Evolutionary conservation across 1,284 basidiomycete genomes (phyloP).

Genomic region (Macrocystidia cucumis): DNA sequence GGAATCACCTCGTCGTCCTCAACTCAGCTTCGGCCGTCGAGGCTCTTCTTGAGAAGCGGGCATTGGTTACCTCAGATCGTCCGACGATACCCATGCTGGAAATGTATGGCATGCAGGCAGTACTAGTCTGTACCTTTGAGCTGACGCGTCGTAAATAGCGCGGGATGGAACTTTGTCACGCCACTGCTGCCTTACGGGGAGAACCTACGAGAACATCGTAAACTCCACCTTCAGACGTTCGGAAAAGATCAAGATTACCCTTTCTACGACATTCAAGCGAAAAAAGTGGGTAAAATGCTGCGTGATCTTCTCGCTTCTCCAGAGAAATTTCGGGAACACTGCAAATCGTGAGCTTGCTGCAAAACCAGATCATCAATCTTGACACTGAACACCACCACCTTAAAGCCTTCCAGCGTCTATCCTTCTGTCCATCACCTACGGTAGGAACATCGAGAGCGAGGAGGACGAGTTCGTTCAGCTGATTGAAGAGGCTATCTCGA

Average conservation of each 20-base stretch:
- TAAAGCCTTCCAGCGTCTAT: constrained; percentile 18
- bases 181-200: constrained; percentile 17
- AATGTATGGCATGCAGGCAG: constrained; percentile 11
- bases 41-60: constrained; percentile 33
- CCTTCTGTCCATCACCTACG: constrained; percentile 20
- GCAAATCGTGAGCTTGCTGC: constrained; percentile 13
- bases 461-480: constrained; percentile 18
- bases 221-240: constrained; percentile 21
- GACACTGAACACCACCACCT: not conserved
- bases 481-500: constrained; percentile 13
- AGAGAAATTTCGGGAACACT: constrained; percentile 16
- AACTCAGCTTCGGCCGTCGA: constrained; percentile 26
- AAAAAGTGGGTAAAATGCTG: constrained; percentile 17
- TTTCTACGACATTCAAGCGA: constrained; percentile 14
- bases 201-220: constrained; percentile 17
- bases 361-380: no score
- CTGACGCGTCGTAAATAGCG: constrained; percentile 3
- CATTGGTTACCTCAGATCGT: constrained; percentile 33
- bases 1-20: constrained; percentile 30
- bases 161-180: constrained; percentile 17
- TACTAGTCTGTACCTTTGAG: no score
- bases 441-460: constrained; percentile 18
- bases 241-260: constrained; percentile 11
- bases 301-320: constrained; percentile 13
- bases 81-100: constrained; percentile 18